Percentiles rank a stretch among this genome's conserved stretches.
Conservation (phyloP, 768 basidiomycete genomes). For the Suillus occidentalis region DNA sequence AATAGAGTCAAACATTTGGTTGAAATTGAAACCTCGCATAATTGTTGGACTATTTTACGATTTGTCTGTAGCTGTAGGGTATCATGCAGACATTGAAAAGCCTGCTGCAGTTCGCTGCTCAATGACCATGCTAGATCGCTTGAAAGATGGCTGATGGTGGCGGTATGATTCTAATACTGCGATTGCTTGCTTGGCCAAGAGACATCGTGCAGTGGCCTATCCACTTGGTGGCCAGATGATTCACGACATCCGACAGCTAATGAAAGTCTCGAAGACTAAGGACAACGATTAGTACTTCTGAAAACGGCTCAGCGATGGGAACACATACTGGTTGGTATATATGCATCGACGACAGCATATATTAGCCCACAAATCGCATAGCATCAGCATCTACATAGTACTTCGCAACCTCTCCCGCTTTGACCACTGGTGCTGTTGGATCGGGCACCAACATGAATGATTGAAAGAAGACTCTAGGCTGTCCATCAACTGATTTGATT, state of each 20-base stretch:
- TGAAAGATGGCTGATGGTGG: neutral
- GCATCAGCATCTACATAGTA: constrained; percentile 82
- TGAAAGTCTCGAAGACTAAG: constrained; percentile 2
- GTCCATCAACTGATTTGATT: constrained; percentile 61
- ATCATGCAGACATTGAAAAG: neutral
- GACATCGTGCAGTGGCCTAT: neutral
- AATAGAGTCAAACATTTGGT: constrained; percentile 88
- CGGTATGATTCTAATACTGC: neutral
- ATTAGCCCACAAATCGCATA: constrained; percentile 78
- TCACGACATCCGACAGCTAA: neutral
- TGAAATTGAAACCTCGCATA: constrained; percentile 42
- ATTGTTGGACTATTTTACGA: neutral
- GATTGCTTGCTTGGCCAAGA: neutral
- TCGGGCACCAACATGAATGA: constrained; percentile 85
- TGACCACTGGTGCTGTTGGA: constrained; percentile 58
- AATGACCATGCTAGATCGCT: neutral
- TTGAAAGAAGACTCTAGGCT: constrained; percentile 84
- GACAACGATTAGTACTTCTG: neutral
- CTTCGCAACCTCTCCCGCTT: constrained; percentile 73
- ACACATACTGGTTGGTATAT: neutral
- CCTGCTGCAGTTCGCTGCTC: neutral
- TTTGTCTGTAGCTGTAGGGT: constrained; percentile 10
- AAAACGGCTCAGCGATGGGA: neutral
- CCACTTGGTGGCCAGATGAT: neutral
- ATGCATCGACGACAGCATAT: neutral